Evolutionary conservation across 2,329 filamentous ascomycete species (phyloP).

Genomic region (Gaeumannomyces tritici): DNA sequence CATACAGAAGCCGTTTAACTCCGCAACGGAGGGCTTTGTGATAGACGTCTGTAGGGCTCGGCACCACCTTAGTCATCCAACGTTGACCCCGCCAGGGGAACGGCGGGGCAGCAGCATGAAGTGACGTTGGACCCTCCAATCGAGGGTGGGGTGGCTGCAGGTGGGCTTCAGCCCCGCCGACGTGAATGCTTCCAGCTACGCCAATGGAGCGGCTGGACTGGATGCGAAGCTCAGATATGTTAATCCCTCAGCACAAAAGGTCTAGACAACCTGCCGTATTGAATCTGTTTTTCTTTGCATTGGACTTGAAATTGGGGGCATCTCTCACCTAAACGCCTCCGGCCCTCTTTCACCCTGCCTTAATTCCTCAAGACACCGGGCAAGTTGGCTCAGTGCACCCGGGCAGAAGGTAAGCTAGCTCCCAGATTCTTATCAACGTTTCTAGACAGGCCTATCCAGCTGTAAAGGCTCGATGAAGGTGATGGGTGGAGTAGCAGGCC

Average conservation of each 20-base stretch:
- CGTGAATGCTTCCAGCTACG: background rate
- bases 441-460: background rate
- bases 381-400: too few relatives aligned
- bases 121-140: background rate
- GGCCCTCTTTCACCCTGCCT: background rate
- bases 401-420: background rate
- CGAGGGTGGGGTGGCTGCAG: background rate
- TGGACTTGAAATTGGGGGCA: background rate
- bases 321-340: too few relatives aligned
- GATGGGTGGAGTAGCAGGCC: too few relatives aligned
- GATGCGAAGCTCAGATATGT: background rate
- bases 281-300: background rate
- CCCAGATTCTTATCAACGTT: too few relatives aligned
- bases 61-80: background rate
- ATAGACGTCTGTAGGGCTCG: background rate
- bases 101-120: background rate
- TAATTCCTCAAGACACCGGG: background rate
- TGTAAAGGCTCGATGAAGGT: background rate
- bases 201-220: too few relatives aligned
- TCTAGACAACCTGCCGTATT: background rate
- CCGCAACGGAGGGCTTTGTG: background rate
- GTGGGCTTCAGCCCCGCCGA: background rate
- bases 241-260: background rate
- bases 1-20: background rate
- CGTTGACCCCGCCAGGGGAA: background rate